phyloP scores from a whole-genome alignment of 495 filamentous ascomycete species.

The Annulohypoxylon bovei region DNA sequence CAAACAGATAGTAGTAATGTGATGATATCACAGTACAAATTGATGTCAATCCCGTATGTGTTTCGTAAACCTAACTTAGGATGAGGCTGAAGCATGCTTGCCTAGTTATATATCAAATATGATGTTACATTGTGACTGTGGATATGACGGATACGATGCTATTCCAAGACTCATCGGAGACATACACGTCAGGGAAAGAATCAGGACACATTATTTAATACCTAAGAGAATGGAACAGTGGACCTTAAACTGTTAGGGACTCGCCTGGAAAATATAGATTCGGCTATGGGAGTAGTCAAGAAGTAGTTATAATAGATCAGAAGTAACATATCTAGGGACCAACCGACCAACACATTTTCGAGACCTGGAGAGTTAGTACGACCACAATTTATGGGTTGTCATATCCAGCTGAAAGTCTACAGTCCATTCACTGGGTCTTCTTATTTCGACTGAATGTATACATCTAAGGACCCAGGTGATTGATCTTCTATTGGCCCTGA shows the following conservation, averaged over 20 bases:
- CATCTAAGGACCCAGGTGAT: too few species aligned
- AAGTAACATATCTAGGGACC: too few species aligned
- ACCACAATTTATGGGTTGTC: too few species aligned
- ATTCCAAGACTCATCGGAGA: not conserved
- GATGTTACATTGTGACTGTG: not conserved
- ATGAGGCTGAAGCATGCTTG: not conserved
- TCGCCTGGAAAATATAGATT: not conserved
- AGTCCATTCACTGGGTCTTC: too few species aligned
- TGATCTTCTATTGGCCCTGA: too few species aligned
- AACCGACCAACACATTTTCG: too few species aligned
- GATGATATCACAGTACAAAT: not conserved
- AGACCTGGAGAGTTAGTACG: too few species aligned
- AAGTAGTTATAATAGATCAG: too few species aligned
- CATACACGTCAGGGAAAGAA: not conserved
- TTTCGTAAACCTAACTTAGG: not conserved
- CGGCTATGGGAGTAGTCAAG: too few species aligned
- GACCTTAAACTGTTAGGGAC: not conserved
- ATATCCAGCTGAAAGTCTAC: too few species aligned
- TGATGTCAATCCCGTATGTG: not conserved
- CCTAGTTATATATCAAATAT: constrained; percentile 3
- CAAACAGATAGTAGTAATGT: not conserved
- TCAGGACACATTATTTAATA: not conserved
- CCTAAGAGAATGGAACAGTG: not conserved
- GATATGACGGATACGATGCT: not conserved
- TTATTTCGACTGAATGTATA: too few species aligned